Percentiles rank a stretch among this genome's conserved stretches.
Conservation (phyloP, 352 stramenopile genomes). For the Phytophthora meadii region DNA sequence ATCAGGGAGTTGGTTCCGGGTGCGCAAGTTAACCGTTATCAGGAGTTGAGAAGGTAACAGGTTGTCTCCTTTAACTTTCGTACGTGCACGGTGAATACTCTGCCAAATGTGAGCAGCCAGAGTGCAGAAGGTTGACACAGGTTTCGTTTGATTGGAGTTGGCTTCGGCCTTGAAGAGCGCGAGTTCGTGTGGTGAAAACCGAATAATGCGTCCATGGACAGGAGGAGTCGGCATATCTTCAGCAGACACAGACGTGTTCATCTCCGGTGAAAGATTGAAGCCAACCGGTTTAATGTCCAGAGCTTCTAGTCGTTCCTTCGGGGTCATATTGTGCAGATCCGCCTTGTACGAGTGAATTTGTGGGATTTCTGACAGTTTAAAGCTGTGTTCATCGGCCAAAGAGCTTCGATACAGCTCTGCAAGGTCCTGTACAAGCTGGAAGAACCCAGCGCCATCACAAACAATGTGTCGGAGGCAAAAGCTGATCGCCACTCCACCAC, state of each 20-base stretch:
- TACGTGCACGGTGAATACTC: constrained; percentile 11
- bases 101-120: constrained; percentile 24
- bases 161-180: constrained; percentile 18
- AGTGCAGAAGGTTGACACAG: constrained; percentile 20
- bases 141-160: constrained; percentile 2
- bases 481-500: constrained; percentile 29
- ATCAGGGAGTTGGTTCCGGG: constrained; percentile 14
- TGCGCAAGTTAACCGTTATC: constrained; percentile 19
- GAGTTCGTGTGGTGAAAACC: constrained; percentile 26
- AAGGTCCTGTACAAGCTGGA: constrained; percentile 31
- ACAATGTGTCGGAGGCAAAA: constrained; percentile 26
- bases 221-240: background rate
- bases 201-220: constrained; percentile 19
- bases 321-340: constrained; percentile 17
- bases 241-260: background rate
- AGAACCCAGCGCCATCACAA: constrained; percentile 30
- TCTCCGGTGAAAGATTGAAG: constrained; percentile 10
- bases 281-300: constrained; percentile 1
- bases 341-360: constrained; percentile 6
- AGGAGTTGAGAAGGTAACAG: constrained; percentile 13
- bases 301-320: constrained; percentile 8
- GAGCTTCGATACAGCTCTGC: constrained; percentile 23
- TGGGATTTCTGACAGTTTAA: constrained; percentile 9
- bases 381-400: background rate
- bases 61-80: background rate